phyloP scores from a whole-genome alignment of 306 rosid genomes.

The Corylus avellana region DNA sequence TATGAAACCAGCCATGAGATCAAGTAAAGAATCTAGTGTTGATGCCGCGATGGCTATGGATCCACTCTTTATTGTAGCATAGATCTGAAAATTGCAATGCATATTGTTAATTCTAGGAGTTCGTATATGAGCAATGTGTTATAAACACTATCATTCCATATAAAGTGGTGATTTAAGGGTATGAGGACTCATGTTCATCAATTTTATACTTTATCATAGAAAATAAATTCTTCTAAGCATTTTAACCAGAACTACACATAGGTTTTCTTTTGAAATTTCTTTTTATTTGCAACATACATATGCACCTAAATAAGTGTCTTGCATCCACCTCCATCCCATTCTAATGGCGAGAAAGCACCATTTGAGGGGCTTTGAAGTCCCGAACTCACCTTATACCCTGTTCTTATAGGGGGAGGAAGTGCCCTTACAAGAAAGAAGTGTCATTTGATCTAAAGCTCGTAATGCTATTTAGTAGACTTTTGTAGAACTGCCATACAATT shows the following conservation, averaged over 20 bases:
- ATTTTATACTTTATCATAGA: background rate
- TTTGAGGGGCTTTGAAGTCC: no score
- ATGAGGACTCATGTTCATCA: background rate
- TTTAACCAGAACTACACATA: background rate
- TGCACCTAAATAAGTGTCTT: background rate
- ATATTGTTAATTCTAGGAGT: background rate
- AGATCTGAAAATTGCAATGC: constrained; percentile 37
- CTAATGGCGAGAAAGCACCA: no score
- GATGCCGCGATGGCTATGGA: constrained; percentile 68
- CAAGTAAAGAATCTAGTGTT: constrained; percentile 59
- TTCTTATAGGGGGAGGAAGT: no score
- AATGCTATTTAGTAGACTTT: no score
- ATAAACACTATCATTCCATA: background rate
- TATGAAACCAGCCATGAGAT: constrained; percentile 84
- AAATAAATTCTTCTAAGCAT: background rate
- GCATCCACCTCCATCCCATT: no score
- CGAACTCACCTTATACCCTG: no score
- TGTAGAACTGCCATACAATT: no score
- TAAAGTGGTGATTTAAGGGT: background rate
- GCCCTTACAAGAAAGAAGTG: no score
- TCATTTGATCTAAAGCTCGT: no score
- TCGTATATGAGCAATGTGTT: background rate
- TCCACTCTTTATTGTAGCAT: constrained; percentile 56
- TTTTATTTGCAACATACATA: background rate
- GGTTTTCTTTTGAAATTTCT: background rate